phyloP scores from a whole-genome alignment of 2,329 filamentous ascomycete genomes.

The Botrytis elliptica region DNA sequence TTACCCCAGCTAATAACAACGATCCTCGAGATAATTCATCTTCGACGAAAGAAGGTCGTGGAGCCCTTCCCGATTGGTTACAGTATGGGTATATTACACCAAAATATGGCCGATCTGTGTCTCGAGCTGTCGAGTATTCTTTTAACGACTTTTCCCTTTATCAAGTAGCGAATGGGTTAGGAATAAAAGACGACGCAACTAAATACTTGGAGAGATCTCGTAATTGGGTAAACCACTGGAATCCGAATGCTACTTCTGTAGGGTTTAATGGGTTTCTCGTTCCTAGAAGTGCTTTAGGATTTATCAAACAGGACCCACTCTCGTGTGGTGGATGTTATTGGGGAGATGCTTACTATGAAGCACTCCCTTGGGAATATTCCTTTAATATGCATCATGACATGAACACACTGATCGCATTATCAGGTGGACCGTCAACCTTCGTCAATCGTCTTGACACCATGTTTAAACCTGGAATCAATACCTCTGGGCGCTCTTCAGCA shows the following conservation, averaged over 20 bases:
- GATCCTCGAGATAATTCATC: conserved; percentile 53
- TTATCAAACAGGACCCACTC: conserved; percentile 49
- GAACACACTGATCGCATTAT: conserved; percentile 45
- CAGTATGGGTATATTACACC: conserved; percentile 64
- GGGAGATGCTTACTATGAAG: conserved; percentile 52
- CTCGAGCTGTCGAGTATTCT: conserved; percentile 65
- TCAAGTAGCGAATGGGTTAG: conserved; percentile 61
- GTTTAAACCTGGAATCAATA: conserved; percentile 46
- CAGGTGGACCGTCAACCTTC: conserved; percentile 50
- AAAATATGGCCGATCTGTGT: conserved; percentile 60
- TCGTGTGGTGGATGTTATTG: conserved; percentile 55
- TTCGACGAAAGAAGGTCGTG: conserved; percentile 65
- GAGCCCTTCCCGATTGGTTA: conserved; percentile 68
- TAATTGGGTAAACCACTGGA: conserved; percentile 75
- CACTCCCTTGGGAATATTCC: conserved; percentile 54
- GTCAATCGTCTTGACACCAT: conserved; percentile 51
- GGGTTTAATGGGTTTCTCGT: conserved; percentile 66
- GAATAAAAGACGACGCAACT: conserved; percentile 55
- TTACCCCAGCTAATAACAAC: conserved; percentile 56
- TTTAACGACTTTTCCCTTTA: conserved; percentile 68
- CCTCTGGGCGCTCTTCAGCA: conserved; percentile 18
- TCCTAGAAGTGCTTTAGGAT: conserved; percentile 51
- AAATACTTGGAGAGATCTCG: conserved; percentile 62
- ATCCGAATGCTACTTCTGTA: conserved; percentile 53
- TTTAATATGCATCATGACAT: conserved; percentile 58